Percentiles rank a stretch among this genome's conserved stretches.
phyloP scores from a whole-genome alignment of 768 basidiomycete species.

The Lactifluus volemus region DNA sequence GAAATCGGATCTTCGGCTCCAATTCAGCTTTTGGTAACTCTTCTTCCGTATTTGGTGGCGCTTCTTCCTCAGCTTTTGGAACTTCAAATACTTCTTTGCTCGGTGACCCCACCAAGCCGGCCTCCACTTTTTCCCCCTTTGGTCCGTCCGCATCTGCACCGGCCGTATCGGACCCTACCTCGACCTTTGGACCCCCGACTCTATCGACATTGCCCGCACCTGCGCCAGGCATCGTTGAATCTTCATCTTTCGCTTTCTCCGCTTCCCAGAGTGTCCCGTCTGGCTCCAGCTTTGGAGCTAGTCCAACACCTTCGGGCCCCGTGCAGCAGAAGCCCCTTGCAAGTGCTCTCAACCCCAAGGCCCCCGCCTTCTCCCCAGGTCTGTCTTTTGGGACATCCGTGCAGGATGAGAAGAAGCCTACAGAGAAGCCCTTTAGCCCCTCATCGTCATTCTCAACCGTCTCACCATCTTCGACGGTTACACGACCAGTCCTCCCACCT shows the following conservation, averaged over 20 bases:
- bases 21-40: conserved; percentile 18
- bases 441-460: neutral
- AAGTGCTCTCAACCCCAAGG: conserved; percentile 14
- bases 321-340: neutral
- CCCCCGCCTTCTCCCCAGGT: conserved; percentile 17
- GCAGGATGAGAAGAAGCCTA: neutral
- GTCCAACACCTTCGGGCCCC: neutral
- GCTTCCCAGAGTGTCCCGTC: conserved; percentile 2
- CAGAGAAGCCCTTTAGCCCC: neutral
- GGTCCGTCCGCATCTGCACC: conserved; percentile 4
- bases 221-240: neutral
- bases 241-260: neutral
- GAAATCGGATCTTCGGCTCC: conserved; percentile 17
- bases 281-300: neutral
- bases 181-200: neutral
- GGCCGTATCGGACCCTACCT: neutral
- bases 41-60: conserved; percentile 17
- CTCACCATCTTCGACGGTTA: conserved; percentile 3
- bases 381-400: conserved; percentile 12
- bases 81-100: neutral
- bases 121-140: conserved; percentile 1
- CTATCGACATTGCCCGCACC: neutral
- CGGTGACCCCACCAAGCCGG: neutral
- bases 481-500: conserved; percentile 11
- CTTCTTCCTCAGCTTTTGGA: conserved; percentile 6